Conservation (phyloP, 352 stramenopile genomes). For the Phytophthora macrochlamydospora region DNA sequence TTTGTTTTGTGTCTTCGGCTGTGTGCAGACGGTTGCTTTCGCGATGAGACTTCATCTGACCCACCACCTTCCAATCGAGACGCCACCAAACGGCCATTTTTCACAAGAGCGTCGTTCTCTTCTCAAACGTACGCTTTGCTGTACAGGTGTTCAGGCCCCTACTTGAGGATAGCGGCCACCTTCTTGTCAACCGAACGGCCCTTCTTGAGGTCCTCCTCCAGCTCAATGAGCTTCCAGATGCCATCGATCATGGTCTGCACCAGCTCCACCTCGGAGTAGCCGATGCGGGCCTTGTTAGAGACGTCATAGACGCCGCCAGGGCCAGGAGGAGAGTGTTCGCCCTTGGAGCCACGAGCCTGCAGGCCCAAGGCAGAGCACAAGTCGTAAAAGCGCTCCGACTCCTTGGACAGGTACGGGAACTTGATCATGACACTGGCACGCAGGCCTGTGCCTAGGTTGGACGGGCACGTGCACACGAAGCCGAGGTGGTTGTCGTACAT, state of each 20-base stretch:
- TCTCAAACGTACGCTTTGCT: neutral
- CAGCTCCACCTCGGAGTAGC: constrained; percentile 89
- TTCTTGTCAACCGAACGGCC: constrained; percentile 75
- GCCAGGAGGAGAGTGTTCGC: constrained; percentile 68
- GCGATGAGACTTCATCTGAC: constrained; percentile 23
- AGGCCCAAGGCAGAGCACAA: constrained; percentile 68
- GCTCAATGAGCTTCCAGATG: constrained; percentile 88
- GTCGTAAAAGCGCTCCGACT: constrained; percentile 60
- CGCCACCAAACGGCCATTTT: constrained; percentile 6
- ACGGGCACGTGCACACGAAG: constrained; percentile 74
- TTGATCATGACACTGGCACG: constrained; percentile 76
- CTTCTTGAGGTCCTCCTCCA: constrained; percentile 89
- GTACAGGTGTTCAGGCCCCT: constrained; percentile 3
- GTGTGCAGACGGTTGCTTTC: constrained; percentile 20
- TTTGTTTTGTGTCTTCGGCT: constrained; percentile 23
- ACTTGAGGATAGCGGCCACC: constrained; percentile 54
- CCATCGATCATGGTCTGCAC: constrained; percentile 94
- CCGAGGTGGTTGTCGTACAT: constrained; percentile 76
- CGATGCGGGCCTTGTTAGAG: constrained; percentile 89
- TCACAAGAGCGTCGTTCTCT: constrained; percentile 11
- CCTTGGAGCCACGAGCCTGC: constrained; percentile 63
- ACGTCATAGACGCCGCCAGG: constrained; percentile 88
- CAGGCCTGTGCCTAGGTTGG: constrained; percentile 74
- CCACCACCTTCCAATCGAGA: constrained; percentile 8
- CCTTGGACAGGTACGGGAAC: constrained; percentile 64